Evolutionary conservation across 768 basidiomycete species (phyloP).

Genomic region (Hebeloma cylindrosporum): DNA sequence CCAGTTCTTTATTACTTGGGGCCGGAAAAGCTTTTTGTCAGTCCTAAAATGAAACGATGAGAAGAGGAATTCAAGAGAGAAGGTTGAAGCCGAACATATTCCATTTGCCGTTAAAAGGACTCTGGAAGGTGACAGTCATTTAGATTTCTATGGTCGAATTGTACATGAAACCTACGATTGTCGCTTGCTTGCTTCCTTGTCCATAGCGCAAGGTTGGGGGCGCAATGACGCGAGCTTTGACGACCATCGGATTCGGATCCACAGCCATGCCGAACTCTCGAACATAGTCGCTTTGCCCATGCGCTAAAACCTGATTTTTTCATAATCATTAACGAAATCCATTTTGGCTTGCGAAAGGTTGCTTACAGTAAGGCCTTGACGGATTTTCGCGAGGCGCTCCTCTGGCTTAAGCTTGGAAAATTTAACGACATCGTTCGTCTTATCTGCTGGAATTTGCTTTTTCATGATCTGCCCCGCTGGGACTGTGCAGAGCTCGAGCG

Average conservation of each 20-base stretch:
- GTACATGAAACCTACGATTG: slow-evolving; percentile 13
- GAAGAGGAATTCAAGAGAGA: not conserved
- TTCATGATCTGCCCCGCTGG: slow-evolving; percentile 69
- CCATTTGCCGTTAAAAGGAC: slow-evolving; percentile 68
- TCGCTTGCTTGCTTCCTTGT: slow-evolving; percentile 51
- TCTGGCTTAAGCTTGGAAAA: slow-evolving; percentile 67
- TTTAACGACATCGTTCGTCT: slow-evolving; percentile 61
- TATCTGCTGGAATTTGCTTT: slow-evolving; percentile 68
- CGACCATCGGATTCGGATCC: slow-evolving; percentile 45
- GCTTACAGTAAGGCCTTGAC: slow-evolving; percentile 17
- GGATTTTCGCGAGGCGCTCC: slow-evolving; percentile 46
- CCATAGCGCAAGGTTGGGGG: slow-evolving; percentile 55
- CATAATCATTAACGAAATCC: slow-evolving; percentile 6
- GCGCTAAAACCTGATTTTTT: slow-evolving; percentile 54
- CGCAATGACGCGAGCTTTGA: slow-evolving; percentile 59
- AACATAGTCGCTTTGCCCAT: slow-evolving; percentile 74
- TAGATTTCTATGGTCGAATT: not conserved
- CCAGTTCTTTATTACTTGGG: slow-evolving; percentile 57
- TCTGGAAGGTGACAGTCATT: slow-evolving; percentile 45
- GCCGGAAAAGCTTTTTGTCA: slow-evolving; percentile 65
- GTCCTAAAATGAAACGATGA: slow-evolving; percentile 43
- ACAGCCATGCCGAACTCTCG: slow-evolving; percentile 70
- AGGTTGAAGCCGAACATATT: slow-evolving; percentile 57
- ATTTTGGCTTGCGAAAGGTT: not conserved
- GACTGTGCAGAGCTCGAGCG: slow-evolving; percentile 67